Evolutionary conservation across 2,329 filamentous ascomycete genomes (phyloP), one percentile per base, ranked within the genome.

Genomic region (Graphilbum fragrans): DNA sequence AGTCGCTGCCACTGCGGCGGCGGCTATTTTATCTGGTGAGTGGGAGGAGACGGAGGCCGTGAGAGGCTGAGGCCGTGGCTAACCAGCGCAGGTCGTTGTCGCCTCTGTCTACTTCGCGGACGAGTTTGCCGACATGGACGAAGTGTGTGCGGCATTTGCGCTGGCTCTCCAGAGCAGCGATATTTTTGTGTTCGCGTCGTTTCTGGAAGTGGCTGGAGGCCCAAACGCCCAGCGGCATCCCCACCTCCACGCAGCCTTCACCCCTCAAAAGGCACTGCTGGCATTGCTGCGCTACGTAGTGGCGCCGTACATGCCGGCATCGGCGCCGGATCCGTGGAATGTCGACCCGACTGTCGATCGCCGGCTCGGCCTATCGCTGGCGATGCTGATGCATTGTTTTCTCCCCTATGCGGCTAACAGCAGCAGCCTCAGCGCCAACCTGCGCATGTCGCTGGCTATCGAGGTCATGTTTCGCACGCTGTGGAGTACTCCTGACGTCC

Each of bases 361-460:
- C 4, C 42, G 50, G 1, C 62, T 63, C 8, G 54, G 55, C 17
- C 53, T 76, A 35, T 68, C 67, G 5, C 53, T 59, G 19, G 51
- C 49, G 7, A 69, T 76, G 47, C 55, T 77, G 34, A 62, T 69
- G 52, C 55, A 65, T 35, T 79, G 77, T 52, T 88, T 77, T 55
- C 67, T 86, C 2, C 74, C 74, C 0, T 77, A 71, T 48, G 66
- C 80, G 0, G 81, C 84, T 1, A 78, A 74, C 44, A 75, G 70
- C 0, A 63, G 70, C 14, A 68, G 66, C 7, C 58, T 71, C 1
- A 69, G 74, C 18, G 82, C 86, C 47, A 88, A 92, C 50, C 78
- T 80, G 22, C 83, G 82, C 55, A 66, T 88, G 31, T 79, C 80
- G 2, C 59, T 88, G 10, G 57, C 83, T 23, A 61, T 86, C 0